Percentiles rank a stretch among this genome's conserved stretches.
Evolutionary conservation across 2,329 filamentous ascomycete species (phyloP).

Genomic region (Neonectria ditissima): DNA sequence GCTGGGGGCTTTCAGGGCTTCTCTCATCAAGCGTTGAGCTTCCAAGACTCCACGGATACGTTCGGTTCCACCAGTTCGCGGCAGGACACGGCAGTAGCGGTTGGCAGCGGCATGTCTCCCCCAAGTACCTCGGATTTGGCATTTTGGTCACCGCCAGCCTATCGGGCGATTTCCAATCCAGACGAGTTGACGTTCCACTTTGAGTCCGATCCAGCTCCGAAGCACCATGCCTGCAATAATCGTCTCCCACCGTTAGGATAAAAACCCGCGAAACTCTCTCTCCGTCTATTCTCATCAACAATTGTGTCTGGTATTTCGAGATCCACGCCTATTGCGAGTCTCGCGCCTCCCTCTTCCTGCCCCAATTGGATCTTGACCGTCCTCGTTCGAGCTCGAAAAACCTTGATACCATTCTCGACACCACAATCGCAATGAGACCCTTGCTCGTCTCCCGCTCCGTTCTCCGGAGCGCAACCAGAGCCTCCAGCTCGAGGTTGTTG

Average conservation of each 20-base stretch:
- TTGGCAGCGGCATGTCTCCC: slow-evolving; percentile 42
- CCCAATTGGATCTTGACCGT: slow-evolving; percentile 3
- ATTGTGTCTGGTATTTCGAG: background rate
- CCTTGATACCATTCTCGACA: slow-evolving; percentile 12
- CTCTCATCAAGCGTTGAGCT: background rate
- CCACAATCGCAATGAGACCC: slow-evolving; percentile 46
- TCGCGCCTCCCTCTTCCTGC: slow-evolving; percentile 2
- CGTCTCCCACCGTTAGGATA: slow-evolving; percentile 20
- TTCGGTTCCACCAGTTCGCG: slow-evolving; percentile 31
- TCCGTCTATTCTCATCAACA: slow-evolving; percentile 8
- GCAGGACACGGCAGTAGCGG: slow-evolving; percentile 41
- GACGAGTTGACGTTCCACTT: slow-evolving; percentile 16
- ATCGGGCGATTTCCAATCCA: slow-evolving; percentile 39
- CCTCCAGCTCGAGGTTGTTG: slow-evolving; percentile 54
- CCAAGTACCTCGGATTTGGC: slow-evolving; percentile 39
- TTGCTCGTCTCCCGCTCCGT: slow-evolving; percentile 47
- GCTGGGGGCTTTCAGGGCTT: slow-evolving; percentile 7
- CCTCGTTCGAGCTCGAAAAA: background rate
- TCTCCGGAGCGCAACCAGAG: slow-evolving; percentile 49
- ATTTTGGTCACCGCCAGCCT: slow-evolving; percentile 23
- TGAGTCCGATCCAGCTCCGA: slow-evolving; percentile 46
- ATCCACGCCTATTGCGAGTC: background rate
- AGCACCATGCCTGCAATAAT: slow-evolving; percentile 18
- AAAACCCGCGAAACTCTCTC: slow-evolving; percentile 13
- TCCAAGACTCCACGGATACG: slow-evolving; percentile 29